Base-by-base conservation (phyloP, 495 filamentous ascomycete genomes). In the Penicillium bialowiezense region DNA sequence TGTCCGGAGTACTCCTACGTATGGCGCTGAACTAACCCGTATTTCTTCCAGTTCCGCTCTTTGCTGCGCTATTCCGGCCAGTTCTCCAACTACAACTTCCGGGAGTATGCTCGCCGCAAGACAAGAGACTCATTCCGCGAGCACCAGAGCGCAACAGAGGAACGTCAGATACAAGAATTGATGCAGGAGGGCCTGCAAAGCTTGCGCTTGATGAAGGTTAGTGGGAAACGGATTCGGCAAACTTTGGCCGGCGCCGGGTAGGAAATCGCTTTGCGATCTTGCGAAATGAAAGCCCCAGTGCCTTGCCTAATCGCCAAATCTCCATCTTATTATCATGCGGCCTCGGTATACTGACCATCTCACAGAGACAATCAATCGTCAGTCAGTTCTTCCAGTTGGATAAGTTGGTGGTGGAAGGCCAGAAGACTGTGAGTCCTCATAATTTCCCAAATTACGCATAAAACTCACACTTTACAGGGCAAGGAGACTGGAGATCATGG, bases 311-410 rank as follows among this genome's bases (percentile, higher is more conserved):
- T 14, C 21, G 21, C 17, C 14, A 35, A 23, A 31, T 32, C 12
- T 20, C 28, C 14, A 15, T 2, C 6, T 6, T 5, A n/a, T 47
- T 18, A n/a, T n/a, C n/a, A n/a, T n/a, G n/a, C n/a, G n/a, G n/a
- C n/a, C n/a, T n/a, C n/a, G n/a, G n/a, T n/a, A 50, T 18, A 26
- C 59, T 66, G 38, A 70, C 52, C 15, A 15, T 18, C 18, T 18
- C 48, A 54, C 72, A 98, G 93, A 86, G 93, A 59, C 93, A 98
- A 85, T 95, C 92, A 5, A 76, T 91, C 26, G 81, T 98, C 55
- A 95, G 89, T 59, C 89, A 96, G 66, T 97, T 97, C 69, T 98
- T 88, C 72, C 88, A 96, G 71, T 58, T 93, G 58, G 90, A 98
- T 67, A 75, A 84, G 61, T 80, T 98, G 63, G 93, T 98, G 19